Conservation (phyloP, 768 basidiomycete species). For the Kwoniella newhampshirensis region DNA sequence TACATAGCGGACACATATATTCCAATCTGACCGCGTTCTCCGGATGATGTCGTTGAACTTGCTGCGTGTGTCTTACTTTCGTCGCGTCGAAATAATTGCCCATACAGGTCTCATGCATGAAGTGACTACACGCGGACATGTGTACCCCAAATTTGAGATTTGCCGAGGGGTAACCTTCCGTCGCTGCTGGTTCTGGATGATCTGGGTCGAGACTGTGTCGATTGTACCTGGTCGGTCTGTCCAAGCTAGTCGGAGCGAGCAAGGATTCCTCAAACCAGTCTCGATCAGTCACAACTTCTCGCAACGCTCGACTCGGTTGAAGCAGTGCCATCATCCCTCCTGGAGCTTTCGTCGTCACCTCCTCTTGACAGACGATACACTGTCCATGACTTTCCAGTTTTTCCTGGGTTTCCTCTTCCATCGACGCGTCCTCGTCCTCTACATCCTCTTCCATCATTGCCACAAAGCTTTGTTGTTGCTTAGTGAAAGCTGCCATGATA, state of each 20-base stretch:
- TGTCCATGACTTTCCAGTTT: conserved; percentile 69
- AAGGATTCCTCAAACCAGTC: conserved; percentile 70
- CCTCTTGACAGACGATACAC: conserved; percentile 99
- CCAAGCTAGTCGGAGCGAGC: conserved; percentile 64
- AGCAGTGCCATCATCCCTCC: conserved; percentile 85
- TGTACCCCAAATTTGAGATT: conserved; percentile 82
- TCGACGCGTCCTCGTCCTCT: conserved; percentile 55
- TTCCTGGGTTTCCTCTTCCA: conserved; percentile 55
- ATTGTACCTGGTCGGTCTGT: conserved; percentile 55
- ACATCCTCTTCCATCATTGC: conserved; percentile 72
- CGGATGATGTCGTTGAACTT: conserved; percentile 88
- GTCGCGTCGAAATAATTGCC: conserved; percentile 83
- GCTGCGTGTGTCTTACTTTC: conserved; percentile 78
- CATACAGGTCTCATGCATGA: conserved; percentile 97
- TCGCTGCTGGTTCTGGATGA: conserved; percentile 29
- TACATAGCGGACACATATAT: conserved; percentile 95
- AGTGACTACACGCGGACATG: conserved; percentile 85
- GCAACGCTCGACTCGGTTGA: conserved; percentile 80
- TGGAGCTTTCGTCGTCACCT: conserved; percentile 67
- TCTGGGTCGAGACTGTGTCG: conserved; percentile 30
- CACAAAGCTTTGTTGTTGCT: conserved; percentile 66
- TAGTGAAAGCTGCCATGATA: conserved; percentile 94
- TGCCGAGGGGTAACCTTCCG: conserved; percentile 51
- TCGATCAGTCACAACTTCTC: conserved; percentile 65
- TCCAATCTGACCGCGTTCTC: conserved; percentile 92